phyloP scores from a whole-genome alignment of 257 asterid species.

The Ocimum tenuiflorum region DNA sequence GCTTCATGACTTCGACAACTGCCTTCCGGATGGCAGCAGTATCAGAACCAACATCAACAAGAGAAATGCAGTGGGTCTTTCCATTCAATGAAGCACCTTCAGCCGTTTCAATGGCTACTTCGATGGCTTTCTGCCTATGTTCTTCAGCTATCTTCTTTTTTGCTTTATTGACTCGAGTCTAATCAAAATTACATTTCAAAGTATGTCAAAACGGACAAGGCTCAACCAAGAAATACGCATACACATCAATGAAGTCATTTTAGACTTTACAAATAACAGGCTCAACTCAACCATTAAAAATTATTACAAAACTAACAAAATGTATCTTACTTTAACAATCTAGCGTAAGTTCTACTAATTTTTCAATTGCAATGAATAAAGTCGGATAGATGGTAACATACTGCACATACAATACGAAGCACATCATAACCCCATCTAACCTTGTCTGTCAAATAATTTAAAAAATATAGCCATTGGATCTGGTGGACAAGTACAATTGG shows the following conservation, averaged over 20 bases:
- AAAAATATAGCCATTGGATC: background rate
- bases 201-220: background rate
- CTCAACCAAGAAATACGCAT: background rate
- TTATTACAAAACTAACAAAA: background rate
- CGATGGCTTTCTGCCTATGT: slow-evolving; percentile 67
- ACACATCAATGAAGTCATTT: background rate
- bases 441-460: background rate
- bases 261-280: background rate
- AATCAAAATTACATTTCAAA: slow-evolving; percentile 18
- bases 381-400: too few species aligned
- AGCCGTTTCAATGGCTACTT: slow-evolving; percentile 54
- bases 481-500: background rate
- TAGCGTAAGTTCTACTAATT: too few species aligned
- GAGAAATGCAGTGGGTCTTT: slow-evolving; percentile 64
- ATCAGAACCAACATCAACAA: slow-evolving; percentile 76
- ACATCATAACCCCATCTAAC: background rate
- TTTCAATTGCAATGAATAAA: too few species aligned
- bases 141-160: slow-evolving; percentile 84
- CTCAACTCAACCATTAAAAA: background rate
- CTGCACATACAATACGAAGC: too few species aligned
- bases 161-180: slow-evolving; percentile 75
- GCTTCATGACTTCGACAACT: slow-evolving; percentile 84
- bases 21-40: slow-evolving; percentile 95
- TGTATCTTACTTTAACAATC: background rate
- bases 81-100: slow-evolving; percentile 70